phyloP scores from a whole-genome alignment of 2,329 filamentous ascomycete species.

The Verticillium longisporum region DNA sequence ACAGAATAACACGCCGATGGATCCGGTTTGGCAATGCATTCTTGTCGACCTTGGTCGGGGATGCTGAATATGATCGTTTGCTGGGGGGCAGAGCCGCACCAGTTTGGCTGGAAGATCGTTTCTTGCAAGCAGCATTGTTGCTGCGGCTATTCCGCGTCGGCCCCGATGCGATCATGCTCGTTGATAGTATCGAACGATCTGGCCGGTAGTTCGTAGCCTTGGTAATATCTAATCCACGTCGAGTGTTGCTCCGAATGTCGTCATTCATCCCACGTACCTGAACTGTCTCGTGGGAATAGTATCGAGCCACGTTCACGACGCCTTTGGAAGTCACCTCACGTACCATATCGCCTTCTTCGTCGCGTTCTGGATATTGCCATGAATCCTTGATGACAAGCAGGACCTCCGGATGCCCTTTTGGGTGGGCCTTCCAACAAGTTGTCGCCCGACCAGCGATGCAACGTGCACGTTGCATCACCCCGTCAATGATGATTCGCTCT shows the following conservation, averaged over 20 bases:
- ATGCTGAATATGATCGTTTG: slow-evolving; percentile 23
- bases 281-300: slow-evolving; percentile 36
- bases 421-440: too few relatives aligned
- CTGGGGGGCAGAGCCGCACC: slow-evolving; percentile 15
- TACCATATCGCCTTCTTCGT: slow-evolving; percentile 33
- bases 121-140: slow-evolving; percentile 15
- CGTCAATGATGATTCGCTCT: slow-evolving; percentile 33
- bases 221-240: slow-evolving; percentile 21
- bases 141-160: slow-evolving; percentile 13
- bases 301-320: slow-evolving; percentile 30
- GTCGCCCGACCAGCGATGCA: slow-evolving; percentile 32
- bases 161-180: background rate
- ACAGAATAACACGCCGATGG: slow-evolving; percentile 31
- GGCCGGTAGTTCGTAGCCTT: slow-evolving; percentile 19
- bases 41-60: slow-evolving; percentile 17
- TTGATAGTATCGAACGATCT: slow-evolving; percentile 14
- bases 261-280: slow-evolving; percentile 21
- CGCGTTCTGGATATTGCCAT: slow-evolving; percentile 32
- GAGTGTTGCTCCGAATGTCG: slow-evolving; percentile 24
- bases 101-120: slow-evolving; percentile 20
- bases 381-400: slow-evolving; percentile 38
- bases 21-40: slow-evolving; percentile 24
- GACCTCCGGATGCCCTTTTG: slow-evolving; percentile 21
- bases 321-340: slow-evolving; percentile 24
- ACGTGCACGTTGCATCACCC: slow-evolving; percentile 21